Percentiles rank a stretch among this genome's conserved stretches.
phyloP scores from a whole-genome alignment of 352 stramenopile species.

The Globisporangium acanthophoron region DNA sequence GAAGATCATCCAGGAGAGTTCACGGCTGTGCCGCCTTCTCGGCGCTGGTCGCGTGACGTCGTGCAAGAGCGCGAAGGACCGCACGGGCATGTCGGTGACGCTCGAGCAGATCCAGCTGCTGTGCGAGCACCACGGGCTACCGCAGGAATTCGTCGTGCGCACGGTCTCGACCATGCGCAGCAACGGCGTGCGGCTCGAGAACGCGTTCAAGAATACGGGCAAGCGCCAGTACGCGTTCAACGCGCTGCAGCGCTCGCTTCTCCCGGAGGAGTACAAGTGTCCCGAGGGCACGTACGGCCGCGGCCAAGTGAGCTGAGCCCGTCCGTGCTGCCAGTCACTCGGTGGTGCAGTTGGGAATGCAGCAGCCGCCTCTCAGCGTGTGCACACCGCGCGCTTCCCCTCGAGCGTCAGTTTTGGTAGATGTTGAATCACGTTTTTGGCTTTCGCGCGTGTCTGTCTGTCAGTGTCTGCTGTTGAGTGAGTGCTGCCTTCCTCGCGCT shows the following conservation, averaged over 20 bases:
- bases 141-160: constrained; percentile 47
- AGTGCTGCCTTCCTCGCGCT: not conserved
- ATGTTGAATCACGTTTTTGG: not conserved
- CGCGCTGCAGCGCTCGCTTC: constrained; percentile 61
- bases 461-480: not conserved
- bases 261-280: constrained; percentile 74
- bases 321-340: not conserved
- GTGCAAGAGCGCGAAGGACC: constrained; percentile 96
- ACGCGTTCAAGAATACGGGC: constrained; percentile 70
- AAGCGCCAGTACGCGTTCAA: constrained; percentile 80
- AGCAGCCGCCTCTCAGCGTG: not conserved
- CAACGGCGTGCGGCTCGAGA: constrained; percentile 66
- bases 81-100: constrained; percentile 94
- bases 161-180: constrained; percentile 74
- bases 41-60: constrained; percentile 89
- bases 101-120: constrained; percentile 86
- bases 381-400: not conserved
- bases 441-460: not conserved
- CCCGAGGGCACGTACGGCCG: constrained; percentile 78
- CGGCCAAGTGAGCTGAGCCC: constrained; percentile 54
- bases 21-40: constrained; percentile 69
- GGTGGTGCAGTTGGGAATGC: not conserved
- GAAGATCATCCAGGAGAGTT: constrained; percentile 72
- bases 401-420: not conserved
- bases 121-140: constrained; percentile 51